Evolutionary conservation across 805 yeast species (phyloP).

Genomic region (Candida cerambycidarum): DNA sequence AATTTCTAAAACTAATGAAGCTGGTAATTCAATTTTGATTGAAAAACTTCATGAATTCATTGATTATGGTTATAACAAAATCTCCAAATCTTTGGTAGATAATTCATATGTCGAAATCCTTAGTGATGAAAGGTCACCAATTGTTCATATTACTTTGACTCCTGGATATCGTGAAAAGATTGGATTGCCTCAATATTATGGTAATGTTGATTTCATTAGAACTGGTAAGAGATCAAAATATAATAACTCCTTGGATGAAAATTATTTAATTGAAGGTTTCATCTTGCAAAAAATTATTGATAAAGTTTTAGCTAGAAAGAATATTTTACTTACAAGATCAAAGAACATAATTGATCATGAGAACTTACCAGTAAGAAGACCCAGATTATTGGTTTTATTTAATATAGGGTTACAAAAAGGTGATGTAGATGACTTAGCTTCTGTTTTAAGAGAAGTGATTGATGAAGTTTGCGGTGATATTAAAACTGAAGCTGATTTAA

Average conservation of each 20-base stretch:
- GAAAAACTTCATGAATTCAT: conserved; percentile 42
- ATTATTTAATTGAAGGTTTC: conserved; percentile 53
- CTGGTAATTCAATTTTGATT: conserved; percentile 36
- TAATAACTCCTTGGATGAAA: conserved; percentile 40
- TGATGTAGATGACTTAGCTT: conserved; percentile 26
- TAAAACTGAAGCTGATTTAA: conserved; percentile 23
- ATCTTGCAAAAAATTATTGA: conserved; percentile 70
- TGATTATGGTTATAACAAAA: conserved; percentile 34
- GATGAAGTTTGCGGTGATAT: conserved; percentile 24
- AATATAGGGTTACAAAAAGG: conserved; percentile 26
- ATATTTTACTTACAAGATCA: conserved; percentile 63
- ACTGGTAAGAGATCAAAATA: conserved; percentile 47
- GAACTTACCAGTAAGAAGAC: conserved; percentile 52
- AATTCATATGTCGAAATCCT: conserved; percentile 48
- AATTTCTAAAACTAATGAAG: conserved; percentile 36
- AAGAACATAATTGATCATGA: conserved; percentile 71
- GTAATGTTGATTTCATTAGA: conserved; percentile 43
- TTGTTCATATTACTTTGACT: conserved; percentile 63
- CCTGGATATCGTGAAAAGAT: conserved; percentile 45
- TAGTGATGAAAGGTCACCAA: conserved; percentile 62
- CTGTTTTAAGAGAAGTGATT: conserved; percentile 22
- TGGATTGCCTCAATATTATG: conserved; percentile 50
- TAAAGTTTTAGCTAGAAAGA: conserved; percentile 47
- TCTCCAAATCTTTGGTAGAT: conserved; percentile 37
- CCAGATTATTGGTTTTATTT: conserved; percentile 35